phyloP scores from a whole-genome alignment of 139 green algal genomes.

The Coccomyxa sp. region DNA sequence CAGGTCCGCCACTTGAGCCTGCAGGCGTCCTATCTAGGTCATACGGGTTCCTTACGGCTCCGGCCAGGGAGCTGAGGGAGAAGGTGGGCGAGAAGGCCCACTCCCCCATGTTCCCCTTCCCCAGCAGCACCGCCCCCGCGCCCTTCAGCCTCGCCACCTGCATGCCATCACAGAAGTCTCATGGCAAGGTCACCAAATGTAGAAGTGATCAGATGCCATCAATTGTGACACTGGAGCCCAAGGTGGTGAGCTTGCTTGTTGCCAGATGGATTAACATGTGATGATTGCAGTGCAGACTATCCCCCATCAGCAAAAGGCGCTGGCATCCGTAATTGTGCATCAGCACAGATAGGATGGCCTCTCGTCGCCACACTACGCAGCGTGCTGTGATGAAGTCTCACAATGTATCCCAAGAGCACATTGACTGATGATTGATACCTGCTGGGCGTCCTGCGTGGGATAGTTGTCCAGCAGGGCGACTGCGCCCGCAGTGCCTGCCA shows the following conservation, averaged over 20 bases:
- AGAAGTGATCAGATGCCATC: too few species aligned
- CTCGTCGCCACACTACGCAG: not conserved
- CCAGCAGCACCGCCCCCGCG: slow-evolving; percentile 11
- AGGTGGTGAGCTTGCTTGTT: not conserved
- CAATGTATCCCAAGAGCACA: too few species aligned
- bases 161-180: too few species aligned
- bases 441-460: slow-evolving; percentile 5
- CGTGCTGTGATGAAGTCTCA: not conserved
- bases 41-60: slow-evolving; percentile 21
- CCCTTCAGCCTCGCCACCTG: slow-evolving; percentile 6
- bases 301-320: not conserved
- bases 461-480: slow-evolving; percentile 21
- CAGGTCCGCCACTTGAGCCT: slow-evolving; percentile 17
- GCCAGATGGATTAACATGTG: not conserved
- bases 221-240: not conserved
- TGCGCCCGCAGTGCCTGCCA: slow-evolving; percentile 8
- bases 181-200: too few species aligned
- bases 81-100: slow-evolving; percentile 14
- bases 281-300: not conserved
- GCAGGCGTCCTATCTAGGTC: slow-evolving; percentile 10
- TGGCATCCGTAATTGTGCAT: not conserved
- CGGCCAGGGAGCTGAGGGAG: slow-evolving; percentile 6
- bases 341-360: not conserved
- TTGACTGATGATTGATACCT: not conserved
- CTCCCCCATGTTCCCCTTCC: slow-evolving; percentile 25